Evolutionary conservation across 305 asterid genomes (phyloP).

Genomic region (Fraxinus sp.): DNA sequence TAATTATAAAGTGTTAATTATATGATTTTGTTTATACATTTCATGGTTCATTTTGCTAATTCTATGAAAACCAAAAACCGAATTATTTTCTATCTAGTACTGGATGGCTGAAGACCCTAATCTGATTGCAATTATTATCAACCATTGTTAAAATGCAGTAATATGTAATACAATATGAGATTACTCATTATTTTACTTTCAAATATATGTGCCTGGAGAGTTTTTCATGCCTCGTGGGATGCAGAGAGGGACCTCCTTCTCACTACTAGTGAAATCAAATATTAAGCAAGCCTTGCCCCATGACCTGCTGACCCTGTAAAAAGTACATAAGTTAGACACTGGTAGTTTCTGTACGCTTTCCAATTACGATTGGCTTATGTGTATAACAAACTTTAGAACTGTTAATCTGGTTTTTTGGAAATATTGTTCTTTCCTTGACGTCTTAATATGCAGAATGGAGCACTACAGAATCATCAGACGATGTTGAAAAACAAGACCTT

Average conservation of each 20-base stretch:
- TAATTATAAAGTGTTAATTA: neutral
- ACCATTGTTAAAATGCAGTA: neutral
- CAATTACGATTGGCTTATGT: neutral
- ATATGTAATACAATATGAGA: neutral
- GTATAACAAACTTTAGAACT: neutral
- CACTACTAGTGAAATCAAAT: neutral
- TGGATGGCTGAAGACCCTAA: neutral
- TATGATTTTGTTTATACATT: neutral
- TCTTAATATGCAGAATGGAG: constrained; percentile 65
- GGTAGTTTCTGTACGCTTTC: neutral
- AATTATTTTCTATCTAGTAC: constrained; percentile 4
- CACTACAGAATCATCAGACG: constrained; percentile 94
- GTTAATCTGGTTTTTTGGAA: neutral
- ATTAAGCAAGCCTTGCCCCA: neutral
- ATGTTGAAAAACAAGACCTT: constrained; percentile 84
- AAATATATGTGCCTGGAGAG: neutral
- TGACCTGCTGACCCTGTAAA: neutral
- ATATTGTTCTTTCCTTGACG: constrained; percentile 17
- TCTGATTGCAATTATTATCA: neutral
- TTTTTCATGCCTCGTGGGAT: neutral
- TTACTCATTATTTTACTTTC: constrained; percentile 2
- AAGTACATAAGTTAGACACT: neutral
- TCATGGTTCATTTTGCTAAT: neutral
- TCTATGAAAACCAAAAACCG: neutral
- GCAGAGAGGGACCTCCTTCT: neutral